phyloP scores from a whole-genome alignment of 1,139 yeast genomes.

The Blastobotrys buckinghamii region DNA sequence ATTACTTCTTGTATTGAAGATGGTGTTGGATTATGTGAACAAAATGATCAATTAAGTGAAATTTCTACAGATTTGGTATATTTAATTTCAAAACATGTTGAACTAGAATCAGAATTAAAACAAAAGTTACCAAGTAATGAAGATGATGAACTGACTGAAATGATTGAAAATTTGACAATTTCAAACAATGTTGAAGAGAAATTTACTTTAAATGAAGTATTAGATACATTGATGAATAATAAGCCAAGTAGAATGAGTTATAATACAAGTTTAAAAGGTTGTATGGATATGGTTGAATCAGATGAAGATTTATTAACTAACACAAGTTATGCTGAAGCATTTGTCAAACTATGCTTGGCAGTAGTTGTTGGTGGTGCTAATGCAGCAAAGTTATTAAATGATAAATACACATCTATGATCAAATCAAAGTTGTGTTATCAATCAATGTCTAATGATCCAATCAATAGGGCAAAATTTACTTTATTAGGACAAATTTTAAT shows the following conservation, averaged over 20 bases:
- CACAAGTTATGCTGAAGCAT: slow-evolving; percentile 1
- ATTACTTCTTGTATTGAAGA: no score
- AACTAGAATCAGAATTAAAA: no score
- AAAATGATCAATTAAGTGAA: no score
- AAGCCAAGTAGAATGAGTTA: neutral
- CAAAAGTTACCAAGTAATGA: no score
- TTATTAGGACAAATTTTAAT: slow-evolving; percentile 4
- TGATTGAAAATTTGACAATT: no score
- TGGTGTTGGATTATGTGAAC: no score
- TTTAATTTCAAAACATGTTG: no score
- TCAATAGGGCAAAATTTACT: neutral
- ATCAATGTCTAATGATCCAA: neutral
- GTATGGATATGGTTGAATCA: neutral
- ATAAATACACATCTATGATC: slow-evolving; percentile 2
- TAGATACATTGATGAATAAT: no score
- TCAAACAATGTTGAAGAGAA: no score
- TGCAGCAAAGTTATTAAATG: neutral
- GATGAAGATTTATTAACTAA: neutral
- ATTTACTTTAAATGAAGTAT: no score
- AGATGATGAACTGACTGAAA: no score
- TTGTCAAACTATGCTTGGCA: slow-evolving; percentile 1
- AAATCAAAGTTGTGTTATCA: neutral
- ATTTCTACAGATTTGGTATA: no score
- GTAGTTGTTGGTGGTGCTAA: neutral
- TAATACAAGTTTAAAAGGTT: neutral